Percentiles rank a stretch among this genome's conserved stretches.
These are phyloP conservation scores for Colletotrichum lini DNA, from an alignment of 2,329 filamentous ascomycete species.

Conservation along the genomic window DNA sequence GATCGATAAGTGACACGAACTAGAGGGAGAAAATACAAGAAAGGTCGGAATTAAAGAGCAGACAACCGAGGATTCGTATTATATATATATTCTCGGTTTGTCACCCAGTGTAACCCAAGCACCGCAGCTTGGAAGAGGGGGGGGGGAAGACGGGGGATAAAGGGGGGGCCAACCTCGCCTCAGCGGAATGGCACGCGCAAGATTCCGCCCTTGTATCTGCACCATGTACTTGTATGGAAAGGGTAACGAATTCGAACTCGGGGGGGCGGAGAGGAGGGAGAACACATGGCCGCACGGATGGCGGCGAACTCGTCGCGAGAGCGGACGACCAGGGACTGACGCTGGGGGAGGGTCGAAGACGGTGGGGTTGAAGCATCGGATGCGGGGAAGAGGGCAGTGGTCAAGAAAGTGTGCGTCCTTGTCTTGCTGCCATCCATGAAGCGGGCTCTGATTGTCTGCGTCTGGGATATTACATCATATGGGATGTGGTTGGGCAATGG, in stretches of 20 bases:
- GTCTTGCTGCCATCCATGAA: background rate
- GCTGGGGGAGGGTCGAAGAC: background rate
- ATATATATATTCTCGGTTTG: slow-evolving; percentile 6
- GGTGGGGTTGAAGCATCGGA: slow-evolving; percentile 9
- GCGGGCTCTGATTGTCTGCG: no score
- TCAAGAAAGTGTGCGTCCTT: background rate
- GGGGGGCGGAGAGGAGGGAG: no score
- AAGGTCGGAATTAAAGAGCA: background rate
- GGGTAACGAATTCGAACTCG: background rate
- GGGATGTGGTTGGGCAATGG: slow-evolving; percentile 7
- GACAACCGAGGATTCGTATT: background rate
- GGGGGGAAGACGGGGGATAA: no score
- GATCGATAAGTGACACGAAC: no score
- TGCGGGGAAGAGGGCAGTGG: slow-evolving; percentile 14
- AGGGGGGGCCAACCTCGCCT: background rate
- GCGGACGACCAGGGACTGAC: background rate
- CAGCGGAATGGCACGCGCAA: background rate
- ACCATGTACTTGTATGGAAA: background rate
- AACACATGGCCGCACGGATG: slow-evolving; percentile 15
- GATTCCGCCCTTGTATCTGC: background rate
- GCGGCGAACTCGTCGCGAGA: background rate
- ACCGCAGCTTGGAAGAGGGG: background rate
- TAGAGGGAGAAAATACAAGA: background rate
- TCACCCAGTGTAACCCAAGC: background rate
- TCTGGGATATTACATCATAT: background rate